phyloP scores from a whole-genome alignment of 495 filamentous ascomycete species.

The Cairneyella variabilis region DNA sequence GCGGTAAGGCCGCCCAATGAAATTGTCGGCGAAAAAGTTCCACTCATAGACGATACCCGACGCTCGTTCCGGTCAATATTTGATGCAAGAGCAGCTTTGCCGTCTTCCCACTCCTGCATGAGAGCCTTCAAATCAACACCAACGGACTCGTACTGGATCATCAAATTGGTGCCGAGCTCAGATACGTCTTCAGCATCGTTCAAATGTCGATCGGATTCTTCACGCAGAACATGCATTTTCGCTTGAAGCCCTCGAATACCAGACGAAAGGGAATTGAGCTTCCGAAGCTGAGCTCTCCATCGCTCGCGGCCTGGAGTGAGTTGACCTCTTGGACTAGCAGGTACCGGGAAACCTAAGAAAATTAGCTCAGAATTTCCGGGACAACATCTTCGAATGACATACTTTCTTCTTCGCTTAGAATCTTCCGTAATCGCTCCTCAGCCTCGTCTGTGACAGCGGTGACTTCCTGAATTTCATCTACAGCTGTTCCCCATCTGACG shows the following conservation, averaged over 20 bases:
- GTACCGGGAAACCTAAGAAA: constrained; percentile 34
- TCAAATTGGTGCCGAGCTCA: constrained; percentile 69
- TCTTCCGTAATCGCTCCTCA: constrained; percentile 53
- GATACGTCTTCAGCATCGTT: constrained; percentile 69
- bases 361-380: not conserved
- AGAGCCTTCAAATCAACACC: constrained; percentile 79
- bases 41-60: constrained; percentile 64
- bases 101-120: constrained; percentile 88
- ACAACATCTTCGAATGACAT: constrained; percentile 30
- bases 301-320: constrained; percentile 73
- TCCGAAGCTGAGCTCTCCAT: constrained; percentile 77
- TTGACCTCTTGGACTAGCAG: constrained; percentile 59
- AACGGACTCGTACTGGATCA: constrained; percentile 91
- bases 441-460: constrained; percentile 51
- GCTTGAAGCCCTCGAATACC: constrained; percentile 91
- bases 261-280: constrained; percentile 80
- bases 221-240: constrained; percentile 87
- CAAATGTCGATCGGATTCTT: constrained; percentile 77
- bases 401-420: constrained; percentile 84
- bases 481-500: constrained; percentile 70
- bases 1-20: constrained; percentile 83
- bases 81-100: constrained; percentile 67
- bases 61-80: constrained; percentile 72
- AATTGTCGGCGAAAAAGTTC: constrained; percentile 67
- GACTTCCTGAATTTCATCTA: constrained; percentile 68